Conservation (phyloP, 768 basidiomycete genomes). For the Tylopilus vinaceipallidus region DNA sequence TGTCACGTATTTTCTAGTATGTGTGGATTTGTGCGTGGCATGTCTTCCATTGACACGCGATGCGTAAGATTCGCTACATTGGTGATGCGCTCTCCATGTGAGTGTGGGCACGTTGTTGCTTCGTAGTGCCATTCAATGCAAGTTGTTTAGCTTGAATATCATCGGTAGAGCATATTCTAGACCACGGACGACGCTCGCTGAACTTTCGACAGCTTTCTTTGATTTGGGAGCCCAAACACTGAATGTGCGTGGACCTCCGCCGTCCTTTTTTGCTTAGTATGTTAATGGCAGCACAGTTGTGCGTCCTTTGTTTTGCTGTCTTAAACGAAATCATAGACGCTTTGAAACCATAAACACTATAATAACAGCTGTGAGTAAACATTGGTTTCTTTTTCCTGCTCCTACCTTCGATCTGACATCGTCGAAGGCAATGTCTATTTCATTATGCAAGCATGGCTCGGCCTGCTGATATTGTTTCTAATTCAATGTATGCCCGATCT, state of each 20-base stretch:
- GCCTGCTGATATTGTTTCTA: neutral
- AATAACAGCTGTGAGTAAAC: constrained; percentile 8
- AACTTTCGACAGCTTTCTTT: constrained; percentile 13
- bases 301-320: neutral
- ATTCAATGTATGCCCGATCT: constrained; percentile 6
- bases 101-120: neutral
- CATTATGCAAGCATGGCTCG: constrained; percentile 7
- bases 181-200: neutral
- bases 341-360: neutral
- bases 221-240: constrained; percentile 1
- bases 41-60: neutral
- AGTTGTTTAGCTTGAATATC: constrained; percentile 8
- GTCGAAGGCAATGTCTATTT: constrained; percentile 8
- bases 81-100: constrained; percentile 21
- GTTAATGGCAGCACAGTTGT: constrained; percentile 17
- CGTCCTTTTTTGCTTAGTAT: neutral
- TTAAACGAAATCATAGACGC: neutral
- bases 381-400: neutral
- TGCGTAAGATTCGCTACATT: constrained; percentile 22
- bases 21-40: neutral
- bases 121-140: neutral
- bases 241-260: constrained; percentile 3
- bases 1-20: constrained; percentile 10
- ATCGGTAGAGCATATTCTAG: neutral
- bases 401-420: neutral